A percentile compares a stretch with the other conserved stretches of the same genome.
These are phyloP conservation scores for Leccinum variabile DNA, from an alignment of 1,284 basidiomycete species.

Conservation along the genomic window DNA sequence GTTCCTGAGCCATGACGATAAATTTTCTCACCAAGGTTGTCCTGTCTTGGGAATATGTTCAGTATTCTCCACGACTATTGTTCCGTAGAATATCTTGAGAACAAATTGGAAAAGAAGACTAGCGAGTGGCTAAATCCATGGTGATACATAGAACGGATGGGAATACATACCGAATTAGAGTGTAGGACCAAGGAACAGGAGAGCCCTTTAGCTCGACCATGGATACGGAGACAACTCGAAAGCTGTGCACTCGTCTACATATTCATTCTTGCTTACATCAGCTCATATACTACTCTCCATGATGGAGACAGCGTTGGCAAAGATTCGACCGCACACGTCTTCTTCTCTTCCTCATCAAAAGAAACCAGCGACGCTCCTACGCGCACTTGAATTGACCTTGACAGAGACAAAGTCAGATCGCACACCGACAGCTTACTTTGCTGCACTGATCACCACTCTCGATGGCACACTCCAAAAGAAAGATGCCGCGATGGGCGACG, in stretches of 20 bases:
- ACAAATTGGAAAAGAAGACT: constrained; percentile 76
- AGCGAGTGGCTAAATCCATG: constrained; percentile 5
- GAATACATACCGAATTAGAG: constrained; percentile 54
- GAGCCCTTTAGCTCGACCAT: constrained; percentile 45
- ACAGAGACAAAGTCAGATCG: constrained; percentile 71
- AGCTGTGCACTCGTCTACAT: constrained; percentile 6
- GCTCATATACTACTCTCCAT: background rate
- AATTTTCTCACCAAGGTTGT: constrained; percentile 61
- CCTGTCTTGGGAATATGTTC: constrained; percentile 70
- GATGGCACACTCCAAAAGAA: constrained; percentile 71
- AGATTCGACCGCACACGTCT: constrained; percentile 85
- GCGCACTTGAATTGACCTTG: constrained; percentile 88
- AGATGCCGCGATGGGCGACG: constrained; percentile 64
- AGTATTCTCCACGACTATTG: constrained; percentile 81
- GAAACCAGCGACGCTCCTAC: constrained; percentile 85
- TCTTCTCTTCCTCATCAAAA: constrained; percentile 88
- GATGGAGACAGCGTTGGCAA: constrained; percentile 71
- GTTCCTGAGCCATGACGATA: constrained; percentile 17
- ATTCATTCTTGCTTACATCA: background rate
- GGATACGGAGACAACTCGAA: background rate
- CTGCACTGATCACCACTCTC: constrained; percentile 79
- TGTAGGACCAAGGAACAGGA: constrained; percentile 66
- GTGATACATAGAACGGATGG: background rate
- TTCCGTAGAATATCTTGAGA: constrained; percentile 84
- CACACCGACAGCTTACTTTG: constrained; percentile 86